Base-by-base conservation (phyloP, 75 land plant species). In the Pinus albicaulis region DNA sequence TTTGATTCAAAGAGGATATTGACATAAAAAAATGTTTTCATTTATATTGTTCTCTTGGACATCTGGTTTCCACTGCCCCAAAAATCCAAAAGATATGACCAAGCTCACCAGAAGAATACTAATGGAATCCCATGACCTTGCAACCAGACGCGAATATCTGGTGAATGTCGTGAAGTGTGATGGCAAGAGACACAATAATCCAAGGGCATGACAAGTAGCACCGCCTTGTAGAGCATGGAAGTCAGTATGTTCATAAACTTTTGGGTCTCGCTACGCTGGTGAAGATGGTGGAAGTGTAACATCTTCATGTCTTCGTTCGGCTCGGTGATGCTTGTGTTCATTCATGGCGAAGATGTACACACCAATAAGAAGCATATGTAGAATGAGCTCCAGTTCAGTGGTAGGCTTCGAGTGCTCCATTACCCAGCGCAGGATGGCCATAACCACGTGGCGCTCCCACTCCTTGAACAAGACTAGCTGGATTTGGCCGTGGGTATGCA, bases 381-480 rank as follows among this genome's bases (percentile, higher is more conserved):
- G 31, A 59, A 91, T 36, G 57, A 91, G 80, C 87, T 91, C 93
- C 19, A 19, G 80, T 26, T 85, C 93, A 20, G 93, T 91, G 38
- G 89, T 91, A 22, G 91, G 87, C 3, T 91, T 70, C 4, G 88
- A 91, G 71, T 80, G 65, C 22, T 34, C 71, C 71, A 78, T 53
- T 23, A 28, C 44, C 77, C 98, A 55, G 38, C 79, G 56, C 6
- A 98, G 98, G 70, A 91, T 91, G 19, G 82, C 81, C 76, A 80
- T 4, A 0, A 90, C 92, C 68, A 97, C 88, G 78, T 79, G 76
- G 76, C 92, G 76, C 82, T 97, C 95, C 98, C 95, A 91, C 73
- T 88, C 93, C 80, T 89, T 92, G 87, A 97, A 95, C 5, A 98
- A 97, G 23, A 97, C 85, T 7, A 76, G 76, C 36, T 88, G 88